phyloP scores from a whole-genome alignment of 805 yeast genomes.

The Candida morakotiae region DNA sequence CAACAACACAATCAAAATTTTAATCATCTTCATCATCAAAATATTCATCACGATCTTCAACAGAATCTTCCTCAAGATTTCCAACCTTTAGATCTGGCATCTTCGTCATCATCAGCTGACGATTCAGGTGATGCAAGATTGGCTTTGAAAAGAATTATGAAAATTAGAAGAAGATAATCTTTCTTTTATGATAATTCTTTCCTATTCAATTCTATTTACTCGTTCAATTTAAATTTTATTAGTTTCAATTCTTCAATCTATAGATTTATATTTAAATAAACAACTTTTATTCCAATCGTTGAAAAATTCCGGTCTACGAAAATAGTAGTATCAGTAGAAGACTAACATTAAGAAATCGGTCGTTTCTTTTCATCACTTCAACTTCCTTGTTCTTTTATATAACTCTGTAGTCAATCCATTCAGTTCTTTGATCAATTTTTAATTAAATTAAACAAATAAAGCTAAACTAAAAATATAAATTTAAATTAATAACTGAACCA shows the following conservation, averaged over 20 bases:
- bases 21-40: neutral
- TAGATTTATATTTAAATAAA: neutral
- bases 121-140: slow-evolving; percentile 36
- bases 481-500: no score
- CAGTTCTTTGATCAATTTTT: no score
- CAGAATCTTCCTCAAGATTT: neutral
- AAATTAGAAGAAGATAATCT: slow-evolving; percentile 22
- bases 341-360: no score
- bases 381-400: no score
- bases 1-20: neutral
- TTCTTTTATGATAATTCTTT: neutral
- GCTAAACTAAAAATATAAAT: no score
- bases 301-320: no score
- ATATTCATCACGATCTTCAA: neutral
- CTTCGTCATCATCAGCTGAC: slow-evolving; percentile 12
- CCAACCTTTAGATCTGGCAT: slow-evolving; percentile 10
- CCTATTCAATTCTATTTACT: neutral
- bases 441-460: no score
- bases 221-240: neutral
- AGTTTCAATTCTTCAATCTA: neutral
- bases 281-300: neutral
- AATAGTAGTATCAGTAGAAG: no score
- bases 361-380: no score
- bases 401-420: no score
- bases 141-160: slow-evolving; percentile 33